Evolutionary conservation across 2,329 filamentous ascomycete species (phyloP).

Genomic region (Ceratocystiopsis sp.): DNA sequence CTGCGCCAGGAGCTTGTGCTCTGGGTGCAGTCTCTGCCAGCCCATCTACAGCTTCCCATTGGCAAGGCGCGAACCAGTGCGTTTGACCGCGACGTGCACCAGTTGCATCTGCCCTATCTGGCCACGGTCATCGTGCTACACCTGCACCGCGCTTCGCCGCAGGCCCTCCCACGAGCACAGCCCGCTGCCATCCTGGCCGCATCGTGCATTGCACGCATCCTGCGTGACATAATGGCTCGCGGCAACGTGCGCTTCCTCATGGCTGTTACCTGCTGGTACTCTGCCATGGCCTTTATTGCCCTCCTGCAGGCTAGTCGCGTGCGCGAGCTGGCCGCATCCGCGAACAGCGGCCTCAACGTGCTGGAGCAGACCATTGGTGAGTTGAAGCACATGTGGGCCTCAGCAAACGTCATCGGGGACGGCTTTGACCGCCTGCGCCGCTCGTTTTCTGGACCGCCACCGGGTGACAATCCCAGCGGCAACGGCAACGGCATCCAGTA

Average conservation of each 20-base stretch:
- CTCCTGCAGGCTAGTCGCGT: neutral
- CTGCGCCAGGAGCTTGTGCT: neutral
- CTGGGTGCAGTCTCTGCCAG: neutral
- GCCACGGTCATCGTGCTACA: slow-evolving; percentile 1
- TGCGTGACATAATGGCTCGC: slow-evolving; percentile 1
- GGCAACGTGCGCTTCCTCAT: slow-evolving; percentile 1
- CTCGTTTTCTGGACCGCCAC: neutral
- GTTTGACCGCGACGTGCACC: slow-evolving; percentile 2
- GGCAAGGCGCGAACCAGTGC: neutral
- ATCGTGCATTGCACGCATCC: slow-evolving; percentile 1
- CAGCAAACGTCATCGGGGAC: slow-evolving; percentile 1
- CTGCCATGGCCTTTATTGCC: neutral
- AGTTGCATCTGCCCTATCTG: slow-evolving; percentile 1
- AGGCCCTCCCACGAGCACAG: neutral
- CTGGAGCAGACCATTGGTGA: neutral
- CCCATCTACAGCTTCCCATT: neutral
- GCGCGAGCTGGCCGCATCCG: slow-evolving; percentile 1
- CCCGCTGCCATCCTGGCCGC: slow-evolving; percentile 1
- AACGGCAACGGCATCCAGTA: neutral
- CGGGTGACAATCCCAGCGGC: neutral
- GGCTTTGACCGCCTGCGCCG: slow-evolving; percentile 1
- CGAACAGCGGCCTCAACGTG: neutral
- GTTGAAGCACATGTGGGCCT: slow-evolving; percentile 1
- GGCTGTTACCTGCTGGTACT: slow-evolving; percentile 2
- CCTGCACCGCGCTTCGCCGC: slow-evolving; percentile 1